Base-by-base conservation (phyloP, 2,329 filamentous ascomycete genomes). In the Pseudocercospora musae region DNA sequence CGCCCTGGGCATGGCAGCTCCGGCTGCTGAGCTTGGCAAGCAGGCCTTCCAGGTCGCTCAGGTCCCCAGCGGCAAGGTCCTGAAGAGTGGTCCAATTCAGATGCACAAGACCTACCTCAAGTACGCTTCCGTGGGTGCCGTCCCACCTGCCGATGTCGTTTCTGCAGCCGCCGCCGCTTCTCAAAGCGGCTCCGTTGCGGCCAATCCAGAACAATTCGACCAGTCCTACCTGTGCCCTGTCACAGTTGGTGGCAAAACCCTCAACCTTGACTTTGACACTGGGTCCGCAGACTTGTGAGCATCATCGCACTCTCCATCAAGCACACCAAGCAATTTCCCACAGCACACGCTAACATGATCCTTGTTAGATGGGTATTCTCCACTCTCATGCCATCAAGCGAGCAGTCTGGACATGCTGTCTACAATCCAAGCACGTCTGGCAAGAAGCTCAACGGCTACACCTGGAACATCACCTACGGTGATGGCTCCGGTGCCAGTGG, bases 221-320 rank as follows among this genome's bases (percentile, higher is more conserved):
- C 65, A 74, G 37, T 72, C 68, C 58, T 80, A 80, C 68, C 74
- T 80, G 6, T 77, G 74, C 66, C 85, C 87, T 0, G 84, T 92
- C 52, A 81, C 78, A 1, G 79, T 92, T 65, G 90, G 89, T 49
- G 77, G 82, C 71, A 85, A 88, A 68, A 83, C 78, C 2, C 73
- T 91, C 65, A 82, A 86, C 62, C 74, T 92, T 63, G 88, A 91
- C 72, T 83, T 92, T 63, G 90, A 54, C 68, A 92, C 89, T 13
- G 88, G 81, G 65, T 89, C 80, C 66, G 81, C 86, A 46, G 87
- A 89, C 76, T 83, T 90, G 88, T 86, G 75, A 78, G 83, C 77
- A 54, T 3, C 77, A 54, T 3, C 18, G 11, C 29, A 33, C 52
- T 54, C 40, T 53, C 46, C 23, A 13, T 53, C 29, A 23, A 33